Base-by-base conservation (phyloP, 495 filamentous ascomycete genomes). In the Trichoderma erinaceum region DNA sequence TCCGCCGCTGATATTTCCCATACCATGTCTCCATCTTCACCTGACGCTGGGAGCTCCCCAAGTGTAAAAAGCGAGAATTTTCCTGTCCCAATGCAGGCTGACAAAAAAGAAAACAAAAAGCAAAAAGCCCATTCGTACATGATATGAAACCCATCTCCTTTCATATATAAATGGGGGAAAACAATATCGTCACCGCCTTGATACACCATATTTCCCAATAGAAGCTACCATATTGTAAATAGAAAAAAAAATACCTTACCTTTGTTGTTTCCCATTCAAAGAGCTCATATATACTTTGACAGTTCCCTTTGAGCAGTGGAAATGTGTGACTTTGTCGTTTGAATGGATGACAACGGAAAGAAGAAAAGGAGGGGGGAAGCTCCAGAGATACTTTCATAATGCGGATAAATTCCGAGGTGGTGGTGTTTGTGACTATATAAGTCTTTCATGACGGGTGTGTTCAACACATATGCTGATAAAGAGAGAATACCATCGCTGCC, bases 21-120 rank as follows among this genome's bases (percentile, higher is more conserved):
- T 61, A 13, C n/a, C 56, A 18, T 21, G 3, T 10, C 56, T 61
- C 25, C 23, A 21, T 32, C 56, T 61, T 52, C 8, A n/a, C 66
- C 48, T 50, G 61, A 68, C 61, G 41, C 27, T 65, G 71, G 35
- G 41, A 41, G 29, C 58, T 64, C 32, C 44, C 48, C 25, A 52
- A 52, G 2, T 38, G 35, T 38, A 38, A 38, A 38, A 38, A 38
- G 4, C 35, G 35, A 38, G 35, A 38, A 38, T 38, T 38, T 38
- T 38, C 35, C 35, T 38, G 35, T 38, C 35, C 35, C 35, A 38
- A 38, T 38, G 35, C 35, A 38, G 35, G 35, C 35, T 38, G 7
- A 38, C 35, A 1, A 29, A 29, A 29, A 29, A 29, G 1, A 50
- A 18, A 50, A n/a, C 21, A 65, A 23, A 68, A 67, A 12, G 11